A percentile compares a stretch with the other conserved stretches of the same genome.
Evolutionary conservation across 306 rosid species (phyloP).

Genomic region (Medicago ruthenica): DNA sequence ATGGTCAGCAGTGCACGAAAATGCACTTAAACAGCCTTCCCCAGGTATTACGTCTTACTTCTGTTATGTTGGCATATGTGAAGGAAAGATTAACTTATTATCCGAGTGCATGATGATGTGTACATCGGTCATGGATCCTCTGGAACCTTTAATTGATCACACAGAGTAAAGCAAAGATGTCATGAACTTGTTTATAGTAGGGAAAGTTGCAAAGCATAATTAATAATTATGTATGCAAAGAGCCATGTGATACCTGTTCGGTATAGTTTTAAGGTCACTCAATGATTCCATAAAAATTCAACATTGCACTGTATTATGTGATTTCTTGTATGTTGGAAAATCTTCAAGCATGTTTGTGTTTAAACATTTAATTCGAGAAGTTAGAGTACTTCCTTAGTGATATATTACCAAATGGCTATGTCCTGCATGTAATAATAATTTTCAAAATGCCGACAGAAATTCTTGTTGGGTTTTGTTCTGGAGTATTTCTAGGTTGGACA

Average conservation of each 20-base stretch:
- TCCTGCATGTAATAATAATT: background rate
- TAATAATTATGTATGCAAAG: conserved; percentile 15
- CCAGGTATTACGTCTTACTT: conserved; percentile 56
- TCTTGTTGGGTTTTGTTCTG: background rate
- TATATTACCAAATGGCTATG: background rate
- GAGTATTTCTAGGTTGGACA: conserved; percentile 16
- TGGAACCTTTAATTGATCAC: conserved; percentile 6
- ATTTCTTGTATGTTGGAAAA: conserved; percentile 22
- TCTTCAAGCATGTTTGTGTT: conserved; percentile 15
- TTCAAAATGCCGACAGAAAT: conserved; percentile 13
- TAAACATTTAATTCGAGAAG: background rate
- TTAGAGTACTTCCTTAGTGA: background rate
- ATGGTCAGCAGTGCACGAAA: conserved; percentile 76
- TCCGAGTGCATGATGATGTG: conserved; percentile 7
- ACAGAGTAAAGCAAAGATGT: no score
- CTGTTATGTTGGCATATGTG: background rate
- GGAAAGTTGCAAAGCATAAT: conserved; percentile 3
- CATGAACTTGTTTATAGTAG: background rate
- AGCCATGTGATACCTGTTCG: background rate
- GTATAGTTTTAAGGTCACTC: background rate
- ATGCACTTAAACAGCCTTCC: conserved; percentile 72
- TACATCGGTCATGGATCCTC: conserved; percentile 13
- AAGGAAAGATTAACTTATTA: conserved; percentile 21
- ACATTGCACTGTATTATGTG: background rate
- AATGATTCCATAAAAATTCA: conserved; percentile 5